Percentiles rank a stretch among this genome's conserved stretches.
Conservation (phyloP, 2,329 filamentous ascomycete species). For the Cercospora sesami region DNA sequence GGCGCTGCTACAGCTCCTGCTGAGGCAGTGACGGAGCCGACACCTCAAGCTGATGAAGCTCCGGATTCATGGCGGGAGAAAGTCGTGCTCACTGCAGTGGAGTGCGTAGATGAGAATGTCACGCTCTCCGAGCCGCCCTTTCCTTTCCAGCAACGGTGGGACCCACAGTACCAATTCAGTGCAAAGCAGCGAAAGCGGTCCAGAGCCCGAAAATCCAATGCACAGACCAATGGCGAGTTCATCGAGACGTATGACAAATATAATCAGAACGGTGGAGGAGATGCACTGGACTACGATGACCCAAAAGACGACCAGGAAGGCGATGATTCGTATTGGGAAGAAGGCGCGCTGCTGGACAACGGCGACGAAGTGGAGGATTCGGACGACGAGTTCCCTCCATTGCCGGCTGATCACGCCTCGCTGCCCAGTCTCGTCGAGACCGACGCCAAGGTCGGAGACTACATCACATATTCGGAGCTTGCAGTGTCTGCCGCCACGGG, state of each 20-base stretch:
- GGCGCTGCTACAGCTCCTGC: slow-evolving; percentile 33
- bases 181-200: slow-evolving; percentile 44
- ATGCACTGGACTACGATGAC: slow-evolving; percentile 48
- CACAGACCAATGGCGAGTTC: slow-evolving; percentile 44
- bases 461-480: slow-evolving; percentile 69
- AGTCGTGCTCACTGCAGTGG: slow-evolving; percentile 74
- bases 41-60: slow-evolving; percentile 45
- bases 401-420: slow-evolving; percentile 38
- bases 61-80: slow-evolving; percentile 70
- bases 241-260: slow-evolving; percentile 44
- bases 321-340: slow-evolving; percentile 36
- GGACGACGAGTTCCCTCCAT: slow-evolving; percentile 60
- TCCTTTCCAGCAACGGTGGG: slow-evolving; percentile 83
- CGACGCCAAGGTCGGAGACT: slow-evolving; percentile 58
- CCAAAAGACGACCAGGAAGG: slow-evolving; percentile 35
- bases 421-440: slow-evolving; percentile 54
- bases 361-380: slow-evolving; percentile 31
- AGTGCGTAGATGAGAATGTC: slow-evolving; percentile 73
- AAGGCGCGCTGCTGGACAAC: slow-evolving; percentile 31
- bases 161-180: slow-evolving; percentile 64
- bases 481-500: slow-evolving; percentile 61
- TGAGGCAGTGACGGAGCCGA: neutral
- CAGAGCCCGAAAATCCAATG: slow-evolving; percentile 54
- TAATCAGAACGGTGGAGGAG: slow-evolving; percentile 36
- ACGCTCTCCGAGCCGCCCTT: slow-evolving; percentile 77